A percentile compares a stretch with the other conserved stretches of the same genome.
Evolutionary conservation across 2,329 filamentous ascomycete species (phyloP).

Genomic region (Hypoxylon sp.): DNA sequence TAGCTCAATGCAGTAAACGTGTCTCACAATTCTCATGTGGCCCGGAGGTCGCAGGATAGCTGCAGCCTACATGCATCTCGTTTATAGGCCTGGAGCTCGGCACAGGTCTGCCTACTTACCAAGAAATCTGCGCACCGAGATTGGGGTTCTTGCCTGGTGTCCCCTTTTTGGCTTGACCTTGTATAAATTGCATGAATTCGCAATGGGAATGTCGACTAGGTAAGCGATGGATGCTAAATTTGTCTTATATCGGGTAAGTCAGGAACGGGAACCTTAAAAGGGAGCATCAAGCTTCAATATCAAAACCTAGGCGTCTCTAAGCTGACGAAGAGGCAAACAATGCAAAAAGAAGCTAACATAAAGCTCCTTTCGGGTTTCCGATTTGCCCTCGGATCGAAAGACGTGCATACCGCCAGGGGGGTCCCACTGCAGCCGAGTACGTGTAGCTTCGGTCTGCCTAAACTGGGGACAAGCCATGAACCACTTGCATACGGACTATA

Average conservation of each 20-base stretch:
- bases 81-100: constrained; percentile 28
- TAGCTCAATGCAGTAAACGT: constrained; percentile 45
- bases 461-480: constrained; percentile 34
- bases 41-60: constrained; percentile 38
- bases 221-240: constrained; percentile 6
- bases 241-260: constrained; percentile 32
- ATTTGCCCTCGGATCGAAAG: constrained; percentile 45
- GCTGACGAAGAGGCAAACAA: constrained; percentile 19
- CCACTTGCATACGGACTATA: constrained; percentile 30
- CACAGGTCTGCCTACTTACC: constrained; percentile 32
- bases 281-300: constrained; percentile 13
- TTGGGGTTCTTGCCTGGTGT: constrained; percentile 6
- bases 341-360: constrained; percentile 24
- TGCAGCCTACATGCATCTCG: constrained; percentile 35
- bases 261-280: constrained; percentile 44
- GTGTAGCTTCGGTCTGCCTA: constrained; percentile 44
- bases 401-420: constrained; percentile 43
- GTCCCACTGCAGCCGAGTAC: constrained; percentile 38
- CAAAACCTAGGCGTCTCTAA: constrained; percentile 22
- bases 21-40: constrained; percentile 43
- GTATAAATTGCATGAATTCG: constrained; percentile 7
- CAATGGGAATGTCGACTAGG: constrained; percentile 18
- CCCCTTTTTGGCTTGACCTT: not conserved
- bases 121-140: constrained; percentile 18
- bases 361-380: constrained; percentile 40